These are phyloP conservation scores for Gnaphalium uliginosum DNA, from an alignment of 129 eudicot genomes.

Conservation along the genomic window DNA sequence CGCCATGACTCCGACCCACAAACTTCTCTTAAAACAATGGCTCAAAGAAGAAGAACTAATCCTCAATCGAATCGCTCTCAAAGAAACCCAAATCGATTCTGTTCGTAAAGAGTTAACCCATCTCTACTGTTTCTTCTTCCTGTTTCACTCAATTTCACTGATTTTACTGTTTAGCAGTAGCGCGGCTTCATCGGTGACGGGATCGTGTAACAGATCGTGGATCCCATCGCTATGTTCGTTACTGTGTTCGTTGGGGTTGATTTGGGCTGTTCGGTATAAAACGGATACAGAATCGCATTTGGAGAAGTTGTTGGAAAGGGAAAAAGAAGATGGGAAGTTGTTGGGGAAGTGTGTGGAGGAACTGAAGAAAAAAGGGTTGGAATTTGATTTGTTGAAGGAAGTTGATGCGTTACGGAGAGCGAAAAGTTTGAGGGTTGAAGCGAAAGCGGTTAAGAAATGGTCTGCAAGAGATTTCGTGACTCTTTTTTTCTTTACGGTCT, in stretches of 20 bases:
- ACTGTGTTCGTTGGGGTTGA: slow-evolving; percentile 58
- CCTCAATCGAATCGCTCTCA: slow-evolving; percentile 63
- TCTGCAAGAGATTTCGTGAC: slow-evolving; percentile 72
- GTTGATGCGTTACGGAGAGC: slow-evolving; percentile 88
- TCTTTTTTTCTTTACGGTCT: slow-evolving; percentile 61
- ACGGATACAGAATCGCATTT: slow-evolving; percentile 65
- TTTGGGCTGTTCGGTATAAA: slow-evolving; percentile 88
- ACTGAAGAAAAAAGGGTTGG: slow-evolving; percentile 79
- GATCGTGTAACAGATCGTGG: slow-evolving; percentile 63
- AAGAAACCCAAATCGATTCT: slow-evolving; percentile 83
- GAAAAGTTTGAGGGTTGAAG: slow-evolving; percentile 74
- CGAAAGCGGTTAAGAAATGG: slow-evolving; percentile 69
- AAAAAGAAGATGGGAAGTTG: slow-evolving; percentile 72
- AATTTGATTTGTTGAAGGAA: slow-evolving; percentile 89
- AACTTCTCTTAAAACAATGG: slow-evolving; percentile 93
- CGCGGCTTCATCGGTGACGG: neutral
- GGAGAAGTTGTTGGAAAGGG: slow-evolving; percentile 76
- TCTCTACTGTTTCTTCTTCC: slow-evolving; percentile 84
- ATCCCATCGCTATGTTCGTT: slow-evolving; percentile 75
- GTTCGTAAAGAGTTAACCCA: slow-evolving; percentile 62
- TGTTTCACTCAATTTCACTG: slow-evolving; percentile 72
- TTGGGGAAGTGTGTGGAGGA: slow-evolving; percentile 89
- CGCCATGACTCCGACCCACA: slow-evolving; percentile 84
- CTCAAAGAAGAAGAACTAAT: slow-evolving; percentile 85
- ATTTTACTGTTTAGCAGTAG: slow-evolving; percentile 61